phyloP scores from a whole-genome alignment of 345 rosid genomes.

The Alliaria petiolata region DNA sequence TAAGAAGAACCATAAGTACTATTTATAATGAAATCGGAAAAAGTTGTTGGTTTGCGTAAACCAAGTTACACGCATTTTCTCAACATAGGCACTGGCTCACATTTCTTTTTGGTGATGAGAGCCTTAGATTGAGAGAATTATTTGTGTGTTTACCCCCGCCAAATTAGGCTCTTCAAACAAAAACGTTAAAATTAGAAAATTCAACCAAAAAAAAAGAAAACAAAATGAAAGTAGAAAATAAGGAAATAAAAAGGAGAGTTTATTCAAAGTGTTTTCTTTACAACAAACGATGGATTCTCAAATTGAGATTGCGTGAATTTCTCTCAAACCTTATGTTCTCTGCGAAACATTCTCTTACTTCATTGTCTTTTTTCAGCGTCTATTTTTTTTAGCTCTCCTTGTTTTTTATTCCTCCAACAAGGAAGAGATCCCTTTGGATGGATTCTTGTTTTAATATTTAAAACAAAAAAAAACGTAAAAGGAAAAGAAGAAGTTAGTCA shows the following conservation, averaged over 20 bases:
- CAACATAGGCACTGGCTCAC: background rate
- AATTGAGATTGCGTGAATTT: slow-evolving; percentile 19
- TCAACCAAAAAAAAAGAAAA: slow-evolving; percentile 4
- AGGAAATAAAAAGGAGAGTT: background rate
- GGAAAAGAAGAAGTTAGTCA: background rate
- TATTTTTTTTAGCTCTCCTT: slow-evolving; percentile 16
- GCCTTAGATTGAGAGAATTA: slow-evolving; percentile 6
- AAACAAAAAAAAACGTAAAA: background rate
- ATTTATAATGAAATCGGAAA: background rate
- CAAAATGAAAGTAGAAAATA: background rate
- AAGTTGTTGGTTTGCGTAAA: background rate
- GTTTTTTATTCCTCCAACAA: slow-evolving; percentile 14
- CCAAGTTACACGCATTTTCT: background rate
- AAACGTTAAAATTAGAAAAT: slow-evolving; percentile 19
- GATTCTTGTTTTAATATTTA: background rate
- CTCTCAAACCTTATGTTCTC: slow-evolving; percentile 26
- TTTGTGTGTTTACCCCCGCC: slow-evolving; percentile 29
- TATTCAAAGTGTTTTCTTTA: background rate
- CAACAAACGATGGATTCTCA: slow-evolving; percentile 17
- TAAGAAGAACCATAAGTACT: background rate
- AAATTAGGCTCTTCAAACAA: slow-evolving; percentile 25
- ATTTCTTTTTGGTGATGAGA: background rate
- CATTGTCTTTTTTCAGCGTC: background rate
- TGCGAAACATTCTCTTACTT: slow-evolving; percentile 22
- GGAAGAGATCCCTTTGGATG: background rate